Evolutionary conservation across 495 filamentous ascomycete genomes (phyloP).

Genomic region (Aspergillus steynii): DNA sequence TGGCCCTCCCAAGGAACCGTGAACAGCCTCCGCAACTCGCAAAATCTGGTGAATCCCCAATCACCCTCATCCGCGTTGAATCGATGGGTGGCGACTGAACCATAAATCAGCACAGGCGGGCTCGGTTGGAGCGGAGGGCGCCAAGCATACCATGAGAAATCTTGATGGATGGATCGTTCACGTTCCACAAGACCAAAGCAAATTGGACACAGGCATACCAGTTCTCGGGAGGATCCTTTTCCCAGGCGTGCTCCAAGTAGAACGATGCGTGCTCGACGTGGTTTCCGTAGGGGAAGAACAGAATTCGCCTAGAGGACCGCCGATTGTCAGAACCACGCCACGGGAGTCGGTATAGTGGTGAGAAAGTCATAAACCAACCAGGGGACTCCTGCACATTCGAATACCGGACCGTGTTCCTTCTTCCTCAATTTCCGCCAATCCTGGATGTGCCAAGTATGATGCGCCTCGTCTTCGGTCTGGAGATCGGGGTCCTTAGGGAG

Average conservation of each 20-base stretch:
- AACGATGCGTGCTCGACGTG: conserved; percentile 89
- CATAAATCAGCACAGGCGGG: conserved; percentile 20
- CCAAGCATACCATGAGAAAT: conserved; percentile 57
- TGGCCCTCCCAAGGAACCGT: conserved; percentile 65
- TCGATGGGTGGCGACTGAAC: conserved; percentile 71
- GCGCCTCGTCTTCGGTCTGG: conserved; percentile 66
- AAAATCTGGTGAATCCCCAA: conserved; percentile 96
- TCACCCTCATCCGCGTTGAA: conserved; percentile 97
- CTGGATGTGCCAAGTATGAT: conserved; percentile 83
- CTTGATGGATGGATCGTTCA: conserved; percentile 79
- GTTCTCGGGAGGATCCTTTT: conserved; percentile 70
- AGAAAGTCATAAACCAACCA: conserved; percentile 59
- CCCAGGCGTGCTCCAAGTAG: conserved; percentile 93
- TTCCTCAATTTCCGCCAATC: conserved; percentile 71
- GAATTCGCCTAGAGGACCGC: conserved; percentile 66
- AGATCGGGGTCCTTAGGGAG: conserved; percentile 73
- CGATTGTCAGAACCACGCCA: background rate
- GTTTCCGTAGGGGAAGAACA: conserved; percentile 95
- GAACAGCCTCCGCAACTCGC: conserved; percentile 82
- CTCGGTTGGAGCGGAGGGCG: conserved; percentile 1
- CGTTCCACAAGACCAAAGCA: conserved; percentile 88
- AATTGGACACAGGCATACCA: conserved; percentile 99
- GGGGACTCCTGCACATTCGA: conserved; percentile 82
- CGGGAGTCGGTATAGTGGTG: background rate
- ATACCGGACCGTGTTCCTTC: conserved; percentile 84